Base-by-base conservation (phyloP, 805 yeast species). In the Cyberlindnera petersonii region DNA sequence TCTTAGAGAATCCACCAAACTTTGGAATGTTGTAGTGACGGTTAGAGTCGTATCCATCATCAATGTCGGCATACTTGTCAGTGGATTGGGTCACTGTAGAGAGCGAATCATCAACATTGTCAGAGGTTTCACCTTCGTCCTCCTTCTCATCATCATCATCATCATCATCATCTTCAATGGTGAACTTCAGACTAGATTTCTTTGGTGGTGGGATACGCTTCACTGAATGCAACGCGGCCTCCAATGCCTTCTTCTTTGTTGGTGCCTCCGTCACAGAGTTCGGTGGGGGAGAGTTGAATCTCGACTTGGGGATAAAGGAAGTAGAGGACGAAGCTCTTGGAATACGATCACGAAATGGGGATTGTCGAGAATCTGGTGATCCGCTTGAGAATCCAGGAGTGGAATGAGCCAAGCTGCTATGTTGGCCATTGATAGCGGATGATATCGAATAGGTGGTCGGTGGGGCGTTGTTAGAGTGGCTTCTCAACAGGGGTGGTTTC, bases 1-100 rank as follows among this genome's bases (percentile, higher is more conserved):
- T 80, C 40, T 70, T 73, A 0, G 91, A 81, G 50, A 75, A 81
- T 1, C 94, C 94, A 6, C 93, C 91, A 60, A 73, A 84, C 64
- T 75, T 48, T 33, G 69, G 71, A 5, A 67, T 62, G 31, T 55
- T 52, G 34, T 58, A 43, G 28, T 35, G 45, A 9, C 31, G 24
- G 10, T 26, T 38, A 3, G 43, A 34, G 24, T 47, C 51, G 11
- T 44, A 43, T 9, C 39, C 49, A 29, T 42, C 43, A 16, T 44
- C 50, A 29, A 39, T 20, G n/a, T 40, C 47, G 9, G 43, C 39
- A 16, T 39, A 38, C 26, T 37, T 45, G 16, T 39, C 48, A 1
- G 31, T 26, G n/a, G 26, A 11, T 4, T 27, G 20, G 11, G 17
- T 39, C 16, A n/a, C 14, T 5, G 31, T 34, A 3, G 31, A 32